Base-by-base conservation (phyloP, 169 alveolate species). In the Plasmodium vivax region DNA sequence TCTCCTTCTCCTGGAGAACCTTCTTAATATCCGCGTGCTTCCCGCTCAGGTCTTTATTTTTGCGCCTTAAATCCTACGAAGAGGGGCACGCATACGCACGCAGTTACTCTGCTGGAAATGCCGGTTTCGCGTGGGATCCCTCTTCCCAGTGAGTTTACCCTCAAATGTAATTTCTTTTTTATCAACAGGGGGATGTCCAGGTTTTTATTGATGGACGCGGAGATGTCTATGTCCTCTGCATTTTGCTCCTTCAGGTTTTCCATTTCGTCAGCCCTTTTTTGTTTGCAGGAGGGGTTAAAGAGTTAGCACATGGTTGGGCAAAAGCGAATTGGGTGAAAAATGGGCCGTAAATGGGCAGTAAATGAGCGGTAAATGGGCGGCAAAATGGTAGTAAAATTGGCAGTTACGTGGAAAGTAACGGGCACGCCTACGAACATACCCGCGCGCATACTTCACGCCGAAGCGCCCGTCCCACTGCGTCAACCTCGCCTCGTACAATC, bases 171-270 rank as follows among this genome's bases (percentile, higher is more conserved):
- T 79, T 90, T 82, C 72, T 90, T 90, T 58, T 90, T 79, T 80
- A 58, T 90, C 82, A 90, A 58, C 80, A 90, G 62, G 8, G 94
- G 94, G 23, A 90, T 90, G 19, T 90, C 94, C n/a, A 90, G 90
- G 47, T 80, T 90, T 56, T 90, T 80, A 90, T 47, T 80, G n/a
- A 90, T 80, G 19, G 85, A 47, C 47, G 88, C 34, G 51, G 91
- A 90, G 19, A 54, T 90, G 81, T 90, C 83, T 41, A 81, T n/a
- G 54, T 79, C 72, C 34, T 90, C 84, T 19, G 71, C 82, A 68
- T 51, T 58, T 58, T 79, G 54, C 7, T 80, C 85, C 36, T 58
- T 80, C 58, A 32, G 0, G 51, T 62, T 90, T 79, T 90, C 43
- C 94, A 90, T 90, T 90, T 80, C 68, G n/a, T 5, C 45, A 38